Base-by-base conservation (phyloP, 257 asterid genomes). In the Handroanthus guayacan region DNA sequence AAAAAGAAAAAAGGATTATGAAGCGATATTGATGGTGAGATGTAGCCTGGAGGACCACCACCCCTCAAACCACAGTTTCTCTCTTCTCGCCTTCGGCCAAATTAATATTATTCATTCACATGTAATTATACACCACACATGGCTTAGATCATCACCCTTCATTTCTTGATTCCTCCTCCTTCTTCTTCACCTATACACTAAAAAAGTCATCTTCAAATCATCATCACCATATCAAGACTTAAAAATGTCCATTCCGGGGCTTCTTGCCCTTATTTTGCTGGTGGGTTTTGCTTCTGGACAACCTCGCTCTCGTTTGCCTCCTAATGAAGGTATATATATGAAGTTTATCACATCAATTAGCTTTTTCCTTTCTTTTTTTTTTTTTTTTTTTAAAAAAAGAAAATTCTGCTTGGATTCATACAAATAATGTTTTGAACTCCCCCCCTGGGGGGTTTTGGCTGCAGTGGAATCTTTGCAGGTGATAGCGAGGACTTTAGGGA, bases 401-500 rank as follows among this genome's bases (percentile, higher is more conserved):
- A 25, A 25, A 25, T 25, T 25, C 31, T 25, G 31, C 31, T 25
- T 25, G 31, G 1, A 25, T 25, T 25, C 31, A 25, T 25, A 25
- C 31, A 1, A 25, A 25, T 25, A 25, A 25, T 25, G 31, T 25
- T 25, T 25, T 25, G 31, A 25, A 25, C 31, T 25, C 31, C 31
- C 31, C 31, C 31, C 41, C 9, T 41, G 67, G 31, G 13, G 7
- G 48, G 25, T 17, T 56, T 10, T 43, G 17, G 7, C 6, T 54
- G 54, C 81, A 89, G 93, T 86, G 82, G 83, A 65, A 10, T 82
- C 89, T 20, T 41, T 89, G 81, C 4, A 10, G 85, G 77, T 39
- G 67, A 83, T 89, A 38, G 96, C 65, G 25, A 45, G 64, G 37
- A 83, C 67, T 1, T 12, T 90, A 60, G 91, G 91, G 82, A 88